Evolutionary conservation across 306 rosid species (phyloP).

Genomic region (Vigna unguiculata): DNA sequence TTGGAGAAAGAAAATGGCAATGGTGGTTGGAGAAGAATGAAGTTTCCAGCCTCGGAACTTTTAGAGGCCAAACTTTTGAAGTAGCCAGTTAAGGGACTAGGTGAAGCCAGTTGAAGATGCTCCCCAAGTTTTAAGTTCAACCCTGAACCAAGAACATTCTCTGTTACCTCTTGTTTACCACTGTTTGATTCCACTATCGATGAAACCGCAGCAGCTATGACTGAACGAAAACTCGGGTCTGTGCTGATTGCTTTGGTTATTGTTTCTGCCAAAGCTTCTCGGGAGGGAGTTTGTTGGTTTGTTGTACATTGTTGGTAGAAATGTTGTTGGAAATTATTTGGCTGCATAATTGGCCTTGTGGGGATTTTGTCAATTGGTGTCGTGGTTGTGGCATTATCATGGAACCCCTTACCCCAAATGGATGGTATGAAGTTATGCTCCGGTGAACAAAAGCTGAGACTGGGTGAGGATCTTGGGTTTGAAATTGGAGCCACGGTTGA

Average conservation of each 20-base stretch:
- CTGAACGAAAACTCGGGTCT: constrained; percentile 60
- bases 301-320: constrained; percentile 46
- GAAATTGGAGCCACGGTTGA: constrained; percentile 44
- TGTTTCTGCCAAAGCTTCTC: constrained; percentile 58
- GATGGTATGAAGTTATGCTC: constrained; percentile 45
- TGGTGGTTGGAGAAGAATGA: constrained; percentile 52
- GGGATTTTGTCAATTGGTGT: constrained; percentile 33
- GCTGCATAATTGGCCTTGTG: constrained; percentile 7
- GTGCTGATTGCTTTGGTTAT: constrained; percentile 65
- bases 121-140: constrained; percentile 48
- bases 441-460: constrained; percentile 60
- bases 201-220: constrained; percentile 65
- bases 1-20: constrained; percentile 47
- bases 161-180: constrained; percentile 37
- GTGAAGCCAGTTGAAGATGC: constrained; percentile 37
- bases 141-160: constrained; percentile 43
- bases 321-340: constrained; percentile 47
- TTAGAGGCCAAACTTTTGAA: constrained; percentile 51
- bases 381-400: constrained; percentile 43
- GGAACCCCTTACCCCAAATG: constrained; percentile 60
- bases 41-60: constrained; percentile 43
- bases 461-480: constrained; percentile 45
- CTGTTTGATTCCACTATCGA: constrained; percentile 58
- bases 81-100: constrained; percentile 42
- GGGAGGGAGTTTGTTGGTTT: constrained; percentile 51